Conservation (phyloP, 116 monocot genomes). For the Zostera marina region DNA sequence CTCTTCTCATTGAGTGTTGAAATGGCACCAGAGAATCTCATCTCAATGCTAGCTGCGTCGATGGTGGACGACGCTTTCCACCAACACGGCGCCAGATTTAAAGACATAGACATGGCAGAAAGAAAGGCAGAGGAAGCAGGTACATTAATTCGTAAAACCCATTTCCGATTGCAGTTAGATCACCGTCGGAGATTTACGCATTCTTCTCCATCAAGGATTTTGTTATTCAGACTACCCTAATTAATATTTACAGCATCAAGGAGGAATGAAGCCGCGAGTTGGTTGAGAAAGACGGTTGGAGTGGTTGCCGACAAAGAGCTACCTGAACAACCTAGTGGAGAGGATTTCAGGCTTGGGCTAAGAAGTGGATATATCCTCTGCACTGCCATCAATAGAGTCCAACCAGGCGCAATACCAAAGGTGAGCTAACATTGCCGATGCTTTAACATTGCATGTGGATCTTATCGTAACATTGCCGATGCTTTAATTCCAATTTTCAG, state of each 20-base stretch:
- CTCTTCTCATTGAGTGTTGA: no score
- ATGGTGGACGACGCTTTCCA: conserved; percentile 71
- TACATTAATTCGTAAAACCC: conserved; percentile 1
- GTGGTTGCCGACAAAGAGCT: conserved; percentile 45
- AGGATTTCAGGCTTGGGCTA: conserved; percentile 69
- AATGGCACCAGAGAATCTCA: conserved; percentile 4
- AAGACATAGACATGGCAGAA: conserved; percentile 59
- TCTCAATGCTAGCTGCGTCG: conserved; percentile 6
- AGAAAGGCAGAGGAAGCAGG: conserved; percentile 77
- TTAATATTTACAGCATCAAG: conserved; percentile 30
- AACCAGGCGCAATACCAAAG: conserved; percentile 75
- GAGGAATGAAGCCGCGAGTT: conserved; percentile 71
- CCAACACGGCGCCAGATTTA: conserved; percentile 47
- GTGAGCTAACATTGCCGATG: conserved; percentile 11
- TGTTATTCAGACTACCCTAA: neutral
- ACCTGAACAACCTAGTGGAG: conserved; percentile 70
- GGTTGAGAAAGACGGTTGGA: conserved; percentile 70
- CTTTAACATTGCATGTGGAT: no score
- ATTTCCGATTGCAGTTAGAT: neutral
- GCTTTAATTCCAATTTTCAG: conserved; percentile 13
- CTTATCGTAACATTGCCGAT: neutral
- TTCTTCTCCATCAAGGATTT: no score
- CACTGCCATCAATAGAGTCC: conserved; percentile 68
- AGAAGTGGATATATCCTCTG: conserved; percentile 84
- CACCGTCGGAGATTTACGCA: neutral